Base-by-base conservation (phyloP, 495 filamentous ascomycete species). In the Patellaria atrata region DNA sequence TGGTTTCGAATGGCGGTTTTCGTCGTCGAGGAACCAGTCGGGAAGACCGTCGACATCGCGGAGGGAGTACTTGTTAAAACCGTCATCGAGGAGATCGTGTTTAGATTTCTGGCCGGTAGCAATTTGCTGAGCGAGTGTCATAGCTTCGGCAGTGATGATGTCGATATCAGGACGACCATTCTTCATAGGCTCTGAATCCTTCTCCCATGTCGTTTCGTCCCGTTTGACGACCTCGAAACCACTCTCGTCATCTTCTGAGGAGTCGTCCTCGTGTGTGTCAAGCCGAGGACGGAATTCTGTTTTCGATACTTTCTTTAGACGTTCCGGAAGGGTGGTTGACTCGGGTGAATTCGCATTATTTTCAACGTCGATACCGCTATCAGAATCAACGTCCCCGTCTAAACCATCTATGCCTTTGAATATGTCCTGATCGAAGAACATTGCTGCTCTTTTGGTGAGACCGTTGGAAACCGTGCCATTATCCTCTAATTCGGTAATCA, bases 11-110 rank as follows among this genome's bases (percentile, higher is more conserved):
- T 94, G 85, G 50, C 73, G 71, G 46, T 54, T 52, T 54, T 99
- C 89, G 49, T 94, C 87, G 50, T 96, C 87, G 11, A 94, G 60
- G 65, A 99, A 99, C 89, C 89, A 99, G 26, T 93, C 91, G 0
- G 89, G 89, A 12, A 99, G 74, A 2, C 89, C 91, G 41, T 96
- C 91, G 8, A 70, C 64, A 52, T 99, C 86, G 25, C 82, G 82
- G 67, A 93, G 84, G 9, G 83, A 68, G 49, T 77, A 80, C 48
- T 86, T 86, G 64, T 91, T 94, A 68, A 84, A 99, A 22, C 74
- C 75, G 34, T 94, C 87, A 52, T 99, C 91, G 18, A 86, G 56
- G 1, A 94, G 56, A 48, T 92, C 80, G 31, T 73, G 51, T 15
- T 67, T 73, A 7, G 76, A 78, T 53, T 77, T 86, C 49, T 89